Evolutionary conservation across 345 rosid genomes (phyloP), one percentile per base, ranked within the genome.

Genomic region (Pelargonium nanum): DNA sequence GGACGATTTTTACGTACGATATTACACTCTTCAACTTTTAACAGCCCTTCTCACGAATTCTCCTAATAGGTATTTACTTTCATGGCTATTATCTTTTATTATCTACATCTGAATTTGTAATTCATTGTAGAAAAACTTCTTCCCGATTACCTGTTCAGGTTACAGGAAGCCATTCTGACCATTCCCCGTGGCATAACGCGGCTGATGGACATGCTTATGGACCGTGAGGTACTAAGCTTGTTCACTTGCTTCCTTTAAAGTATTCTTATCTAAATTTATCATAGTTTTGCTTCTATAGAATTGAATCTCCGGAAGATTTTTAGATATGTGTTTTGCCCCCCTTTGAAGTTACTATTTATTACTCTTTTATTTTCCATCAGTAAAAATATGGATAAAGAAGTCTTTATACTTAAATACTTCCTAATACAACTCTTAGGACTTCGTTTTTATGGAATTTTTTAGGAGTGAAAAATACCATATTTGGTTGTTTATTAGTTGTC

Each of bases 151-250:
- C 68, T 75, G 26, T 82, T 83, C 88, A 93, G 99, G 82, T 85
- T 93, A 74, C 97, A 93, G 89, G 99, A 93, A 81, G 96, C 96
- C 67, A 93, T 93, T 83, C 76, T 93, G 70, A 81, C 87, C 60
- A 87, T 85, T 75, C 99, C 99, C 63, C 97, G 94, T 50, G 99
- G 99, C 65, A 87, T 93, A 75, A 93, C 99, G 59, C 81, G 90
- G 63, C 90, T 93, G 23, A 89, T 93, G 99, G 99, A 93, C 75
- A 89, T 93, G 99, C 91, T 93, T 64, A 87, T 89, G 94, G 97
- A 89, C 74, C 91, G 97, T 65, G 99, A 93, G 99, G 99, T 93
- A 75, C 56, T 57, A 56, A 64, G 58, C 58, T 65, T 57, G 52
- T 62, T 52, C 32, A 30, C 45, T 16, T 22, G 50, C 24, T 5